phyloP scores from a whole-genome alignment of 495 filamentous ascomycete species.

The Aspergillus wentii region DNA sequence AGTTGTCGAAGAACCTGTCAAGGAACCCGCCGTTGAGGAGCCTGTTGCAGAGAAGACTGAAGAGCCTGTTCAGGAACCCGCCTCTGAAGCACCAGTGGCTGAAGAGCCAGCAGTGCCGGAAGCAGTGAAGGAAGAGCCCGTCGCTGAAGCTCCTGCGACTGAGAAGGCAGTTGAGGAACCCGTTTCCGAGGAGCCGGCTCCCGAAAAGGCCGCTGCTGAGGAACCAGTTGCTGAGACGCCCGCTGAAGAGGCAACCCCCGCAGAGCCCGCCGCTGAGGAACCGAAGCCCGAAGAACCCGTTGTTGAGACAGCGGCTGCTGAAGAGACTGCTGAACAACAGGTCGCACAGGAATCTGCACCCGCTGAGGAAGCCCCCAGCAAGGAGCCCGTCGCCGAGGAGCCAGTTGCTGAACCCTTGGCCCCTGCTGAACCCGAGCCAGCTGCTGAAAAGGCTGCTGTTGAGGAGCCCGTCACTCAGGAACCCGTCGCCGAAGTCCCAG shows the following conservation, averaged over 20 bases:
- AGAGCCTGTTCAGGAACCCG: no score
- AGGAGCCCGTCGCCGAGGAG: constrained; percentile 6
- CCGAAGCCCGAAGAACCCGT: no score
- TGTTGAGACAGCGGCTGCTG: constrained; percentile 5
- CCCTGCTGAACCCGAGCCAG: not conserved
- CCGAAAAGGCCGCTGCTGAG: constrained; percentile 10
- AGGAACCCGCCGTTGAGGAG: constrained; percentile 6
- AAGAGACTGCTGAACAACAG: constrained; percentile 7
- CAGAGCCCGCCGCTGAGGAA: no score
- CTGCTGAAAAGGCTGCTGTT: not conserved
- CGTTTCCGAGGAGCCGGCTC: constrained; percentile 2
- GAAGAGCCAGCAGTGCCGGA: no score
- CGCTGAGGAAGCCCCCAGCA: constrained; percentile 4
- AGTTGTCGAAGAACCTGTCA: constrained; percentile 1
- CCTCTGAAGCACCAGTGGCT: no score
- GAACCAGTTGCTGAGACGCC: constrained; percentile 7
- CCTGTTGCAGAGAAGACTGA: no score
- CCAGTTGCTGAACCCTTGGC: constrained; percentile 1
- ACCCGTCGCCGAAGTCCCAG: constrained; percentile 3
- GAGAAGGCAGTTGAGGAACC: not conserved
- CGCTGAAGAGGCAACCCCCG: constrained; percentile 4
- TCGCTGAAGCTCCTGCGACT: no score
- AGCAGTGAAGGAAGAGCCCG: no score
- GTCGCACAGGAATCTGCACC: constrained; percentile 7
- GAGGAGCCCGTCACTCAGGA: no score